Percentiles rank a stretch among this genome's conserved stretches.
phyloP scores from a whole-genome alignment of 1,284 basidiomycete genomes.

The Xerocomus cyaneibrunnescens region DNA sequence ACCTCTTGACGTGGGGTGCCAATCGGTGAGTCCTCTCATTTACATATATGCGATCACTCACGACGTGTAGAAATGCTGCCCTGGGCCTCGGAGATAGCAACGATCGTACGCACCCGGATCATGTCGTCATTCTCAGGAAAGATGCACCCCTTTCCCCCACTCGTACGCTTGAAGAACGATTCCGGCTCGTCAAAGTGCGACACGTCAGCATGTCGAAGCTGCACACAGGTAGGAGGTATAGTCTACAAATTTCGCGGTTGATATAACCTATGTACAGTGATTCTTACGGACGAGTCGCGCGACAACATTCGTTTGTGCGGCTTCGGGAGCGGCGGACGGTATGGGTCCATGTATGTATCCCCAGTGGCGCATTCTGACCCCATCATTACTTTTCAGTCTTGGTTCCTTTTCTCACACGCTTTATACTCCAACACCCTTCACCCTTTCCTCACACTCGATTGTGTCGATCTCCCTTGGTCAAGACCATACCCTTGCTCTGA shows the following conservation, averaged over 20 bases:
- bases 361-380: constrained; percentile 3
- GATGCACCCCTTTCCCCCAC: constrained; percentile 20
- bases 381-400: constrained; percentile 44
- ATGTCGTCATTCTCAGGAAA: constrained; percentile 56
- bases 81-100: constrained; percentile 82
- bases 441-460: constrained; percentile 51
- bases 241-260: background rate
- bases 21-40: constrained; percentile 61
- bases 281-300: constrained; percentile 71
- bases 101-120: constrained; percentile 82
- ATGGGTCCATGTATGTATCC: constrained; percentile 15
- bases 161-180: constrained; percentile 43
- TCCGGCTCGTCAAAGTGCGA: constrained; percentile 61
- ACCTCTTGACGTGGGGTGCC: constrained; percentile 90
- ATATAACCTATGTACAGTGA: constrained; percentile 38
- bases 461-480: constrained; percentile 81
- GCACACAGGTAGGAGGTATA: constrained; percentile 56
- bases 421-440: constrained; percentile 63
- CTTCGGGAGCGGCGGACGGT: constrained; percentile 83
- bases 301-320: constrained; percentile 85
- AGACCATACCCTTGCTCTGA: constrained; percentile 91
- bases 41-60: background rate
- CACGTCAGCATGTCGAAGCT: constrained; percentile 80
- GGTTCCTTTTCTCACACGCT: constrained; percentile 82
- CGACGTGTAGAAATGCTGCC: constrained; percentile 63